Percentiles rank a stretch among this genome's conserved stretches.
phyloP scores from a whole-genome alignment of 768 basidiomycete species.

The Imleria badia region DNA sequence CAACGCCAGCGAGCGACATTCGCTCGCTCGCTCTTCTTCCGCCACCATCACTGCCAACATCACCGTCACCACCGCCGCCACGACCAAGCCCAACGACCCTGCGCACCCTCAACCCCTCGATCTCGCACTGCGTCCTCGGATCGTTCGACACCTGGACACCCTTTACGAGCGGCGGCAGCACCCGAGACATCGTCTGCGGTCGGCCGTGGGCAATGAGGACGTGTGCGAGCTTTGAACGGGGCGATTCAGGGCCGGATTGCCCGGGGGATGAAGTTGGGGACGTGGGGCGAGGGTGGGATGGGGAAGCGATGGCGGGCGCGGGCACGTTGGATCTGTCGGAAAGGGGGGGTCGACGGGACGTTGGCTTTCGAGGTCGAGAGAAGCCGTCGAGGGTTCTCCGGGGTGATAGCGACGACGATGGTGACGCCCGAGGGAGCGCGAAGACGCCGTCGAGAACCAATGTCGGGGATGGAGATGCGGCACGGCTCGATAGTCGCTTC shows the following conservation, averaged over 20 bases:
- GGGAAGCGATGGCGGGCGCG: background rate
- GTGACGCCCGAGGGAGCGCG: conserved; percentile 4
- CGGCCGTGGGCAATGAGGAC: conserved; percentile 9
- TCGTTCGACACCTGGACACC: conserved; percentile 4
- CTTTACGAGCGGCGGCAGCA: background rate
- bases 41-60: too few relatives aligned
- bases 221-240: conserved; percentile 22
- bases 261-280: background rate
- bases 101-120: conserved; percentile 2
- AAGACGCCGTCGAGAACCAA: conserved; percentile 24
- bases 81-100: background rate
- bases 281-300: background rate
- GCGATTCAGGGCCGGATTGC: conserved; percentile 4
- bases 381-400: background rate
- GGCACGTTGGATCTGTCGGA: background rate
- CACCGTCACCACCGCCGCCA: background rate
- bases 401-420: background rate
- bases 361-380: conserved; percentile 2
- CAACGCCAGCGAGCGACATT: conserved; percentile 4
- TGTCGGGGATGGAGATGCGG: conserved; percentile 13
- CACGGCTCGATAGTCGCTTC: background rate
- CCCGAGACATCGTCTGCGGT: background rate
- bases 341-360: background rate
- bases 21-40: background rate
- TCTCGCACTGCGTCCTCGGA: conserved; percentile 4